phyloP scores from a whole-genome alignment of 163 green algal species.

The Coccomyxa subellipsoidea region DNA sequence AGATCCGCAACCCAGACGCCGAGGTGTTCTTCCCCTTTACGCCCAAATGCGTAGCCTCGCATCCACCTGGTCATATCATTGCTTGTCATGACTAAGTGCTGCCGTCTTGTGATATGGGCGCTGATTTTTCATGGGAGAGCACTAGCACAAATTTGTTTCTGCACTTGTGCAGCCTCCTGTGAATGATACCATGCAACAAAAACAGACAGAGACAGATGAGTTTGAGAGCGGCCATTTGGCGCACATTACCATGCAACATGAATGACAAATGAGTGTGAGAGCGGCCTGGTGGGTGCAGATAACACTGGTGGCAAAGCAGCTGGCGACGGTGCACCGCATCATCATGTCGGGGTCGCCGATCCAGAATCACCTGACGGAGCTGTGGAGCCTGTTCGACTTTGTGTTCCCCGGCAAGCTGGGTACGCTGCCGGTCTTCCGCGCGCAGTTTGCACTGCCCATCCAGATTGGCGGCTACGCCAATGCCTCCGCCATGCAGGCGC shows the following conservation, averaged over 20 bases:
- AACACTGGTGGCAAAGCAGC: conserved; percentile 91
- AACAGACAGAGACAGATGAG: no score
- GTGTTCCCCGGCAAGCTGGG: conserved; percentile 97
- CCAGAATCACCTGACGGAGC: conserved; percentile 93
- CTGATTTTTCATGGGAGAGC: no score
- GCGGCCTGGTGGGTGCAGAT: conserved; percentile 29
- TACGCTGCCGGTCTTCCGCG: conserved; percentile 94
- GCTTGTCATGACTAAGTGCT: no score
- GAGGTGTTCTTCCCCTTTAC: no score
- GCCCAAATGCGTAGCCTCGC: no score
- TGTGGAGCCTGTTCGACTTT: conserved; percentile 99
- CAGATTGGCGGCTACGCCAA: conserved; percentile 91
- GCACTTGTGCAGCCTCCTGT: no score
- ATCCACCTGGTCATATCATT: no score
- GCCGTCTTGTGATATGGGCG: no score
- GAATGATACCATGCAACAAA: no score
- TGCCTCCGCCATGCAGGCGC: conserved; percentile 73
- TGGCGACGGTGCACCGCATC: conserved; percentile 90
- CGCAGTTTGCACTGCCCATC: conserved; percentile 94
- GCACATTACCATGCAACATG: neutral
- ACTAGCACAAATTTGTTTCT: no score
- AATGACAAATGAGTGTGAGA: neutral
- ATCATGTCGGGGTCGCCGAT: conserved; percentile 94
- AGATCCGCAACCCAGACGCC: conserved; percentile 94
- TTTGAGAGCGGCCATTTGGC: no score